These are phyloP conservation scores for Blastobotrys peoriensis DNA, from an alignment of 805 yeast species.

Conservation along the genomic window DNA sequence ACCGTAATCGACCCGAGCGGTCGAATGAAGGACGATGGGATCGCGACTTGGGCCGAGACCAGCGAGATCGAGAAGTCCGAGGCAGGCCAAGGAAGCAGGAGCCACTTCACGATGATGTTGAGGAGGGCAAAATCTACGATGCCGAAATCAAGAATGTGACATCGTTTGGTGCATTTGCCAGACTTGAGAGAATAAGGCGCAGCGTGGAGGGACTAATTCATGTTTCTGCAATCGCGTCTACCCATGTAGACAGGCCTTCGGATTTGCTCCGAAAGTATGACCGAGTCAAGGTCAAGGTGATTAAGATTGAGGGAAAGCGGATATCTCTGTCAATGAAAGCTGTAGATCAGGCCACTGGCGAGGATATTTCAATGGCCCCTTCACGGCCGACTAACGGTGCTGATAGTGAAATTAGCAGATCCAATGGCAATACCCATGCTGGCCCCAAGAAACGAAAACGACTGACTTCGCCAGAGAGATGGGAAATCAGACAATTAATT, in stretches of 20 bases:
- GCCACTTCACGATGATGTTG: constrained; percentile 29
- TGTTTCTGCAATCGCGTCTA: constrained; percentile 54
- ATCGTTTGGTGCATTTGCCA: constrained; percentile 73
- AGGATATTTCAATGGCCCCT: constrained; percentile 21
- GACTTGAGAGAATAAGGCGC: constrained; percentile 37
- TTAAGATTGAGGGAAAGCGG: constrained; percentile 38
- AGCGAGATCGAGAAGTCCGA: constrained; percentile 9
- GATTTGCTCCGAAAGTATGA: constrained; percentile 55
- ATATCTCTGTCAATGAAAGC: constrained; percentile 63
- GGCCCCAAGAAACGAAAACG: constrained; percentile 33
- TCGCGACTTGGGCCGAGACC: constrained; percentile 12
- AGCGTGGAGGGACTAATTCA: constrained; percentile 53
- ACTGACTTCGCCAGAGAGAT: constrained; percentile 77
- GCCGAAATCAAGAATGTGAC: constrained; percentile 60
- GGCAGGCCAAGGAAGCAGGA: constrained; percentile 12
- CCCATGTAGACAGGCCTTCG: constrained; percentile 50
- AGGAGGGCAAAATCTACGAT: constrained; percentile 43
- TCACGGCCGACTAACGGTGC: constrained; percentile 11
- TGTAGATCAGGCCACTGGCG: constrained; percentile 67
- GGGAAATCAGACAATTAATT: constrained; percentile 82
- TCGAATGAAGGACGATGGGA: constrained; percentile 2
- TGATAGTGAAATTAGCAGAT: constrained; percentile 4
- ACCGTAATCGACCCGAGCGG: constrained; percentile 13
- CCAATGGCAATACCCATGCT: constrained; percentile 2
- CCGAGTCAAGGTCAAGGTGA: constrained; percentile 58